These are phyloP conservation scores for Irpex sp. DNA, from an alignment of 1,284 basidiomycete genomes.

Conservation along the genomic window DNA sequence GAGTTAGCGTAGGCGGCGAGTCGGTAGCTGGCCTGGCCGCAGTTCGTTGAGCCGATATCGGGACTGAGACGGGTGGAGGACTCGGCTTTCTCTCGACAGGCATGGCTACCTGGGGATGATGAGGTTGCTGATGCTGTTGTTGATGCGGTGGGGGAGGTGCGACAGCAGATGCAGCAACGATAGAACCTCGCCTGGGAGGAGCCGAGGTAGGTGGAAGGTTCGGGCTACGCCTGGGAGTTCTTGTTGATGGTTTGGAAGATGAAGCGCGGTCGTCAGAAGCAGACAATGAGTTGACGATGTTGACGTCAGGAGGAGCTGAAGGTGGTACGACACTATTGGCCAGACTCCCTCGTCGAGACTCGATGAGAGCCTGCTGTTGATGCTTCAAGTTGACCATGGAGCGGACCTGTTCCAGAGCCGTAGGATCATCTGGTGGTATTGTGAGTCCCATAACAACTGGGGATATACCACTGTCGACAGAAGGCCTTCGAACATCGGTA, in stretches of 20 bases:
- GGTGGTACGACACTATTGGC: constrained; percentile 32
- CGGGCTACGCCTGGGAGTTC: constrained; percentile 33
- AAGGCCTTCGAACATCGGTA: constrained; percentile 41
- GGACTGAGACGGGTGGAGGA: constrained; percentile 11
- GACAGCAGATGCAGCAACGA: constrained; percentile 22
- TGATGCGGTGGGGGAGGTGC: constrained; percentile 6
- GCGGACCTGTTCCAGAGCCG: constrained; percentile 57
- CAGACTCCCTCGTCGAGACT: constrained; percentile 60
- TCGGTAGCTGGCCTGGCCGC: constrained; percentile 2
- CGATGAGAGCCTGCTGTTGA: constrained; percentile 65
- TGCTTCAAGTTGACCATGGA: constrained; percentile 62
- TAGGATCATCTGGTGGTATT: constrained; percentile 53
- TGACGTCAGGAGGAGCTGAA: constrained; percentile 23
- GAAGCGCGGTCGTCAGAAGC: constrained; percentile 15
- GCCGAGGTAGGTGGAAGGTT: constrained; percentile 18
- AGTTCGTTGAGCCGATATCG: constrained; percentile 1
- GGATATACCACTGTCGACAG: constrained; percentile 52
- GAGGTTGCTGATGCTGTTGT: constrained; percentile 14
- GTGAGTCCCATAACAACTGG: constrained; percentile 64
- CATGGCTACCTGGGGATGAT: constrained; percentile 15
- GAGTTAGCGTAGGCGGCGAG: constrained; percentile 17
- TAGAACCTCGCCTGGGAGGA: constrained; percentile 15
- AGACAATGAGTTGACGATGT: constrained; percentile 21
- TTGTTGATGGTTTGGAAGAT: constrained; percentile 15
- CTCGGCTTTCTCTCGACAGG: constrained; percentile 14